Evolutionary conservation across 148 eudicot species (phyloP).

Genomic region (Agrostemma githago): DNA sequence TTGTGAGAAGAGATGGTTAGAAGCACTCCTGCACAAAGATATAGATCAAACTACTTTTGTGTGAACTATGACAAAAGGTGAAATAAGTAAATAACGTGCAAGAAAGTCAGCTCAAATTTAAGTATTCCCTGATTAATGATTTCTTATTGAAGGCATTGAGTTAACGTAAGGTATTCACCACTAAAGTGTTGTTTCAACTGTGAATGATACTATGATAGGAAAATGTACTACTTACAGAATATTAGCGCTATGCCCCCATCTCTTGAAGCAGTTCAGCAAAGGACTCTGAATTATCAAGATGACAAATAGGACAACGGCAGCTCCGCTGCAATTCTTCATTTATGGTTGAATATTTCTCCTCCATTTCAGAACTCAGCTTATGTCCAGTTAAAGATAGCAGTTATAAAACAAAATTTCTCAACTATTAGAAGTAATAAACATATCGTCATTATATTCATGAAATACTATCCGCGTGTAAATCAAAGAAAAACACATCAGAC

Average conservation of each 20-base stretch:
- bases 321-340: slow-evolving; percentile 72
- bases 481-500: neutral
- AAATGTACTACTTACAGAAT: slow-evolving; percentile 20
- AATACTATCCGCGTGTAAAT: neutral
- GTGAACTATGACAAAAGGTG: neutral
- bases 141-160: neutral
- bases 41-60: neutral
- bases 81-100: slow-evolving; percentile 12
- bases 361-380: slow-evolving; percentile 64
- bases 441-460: neutral
- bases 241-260: slow-evolving; percentile 24
- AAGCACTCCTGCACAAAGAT: neutral
- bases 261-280: slow-evolving; percentile 51
- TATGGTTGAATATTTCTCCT: slow-evolving; percentile 44
- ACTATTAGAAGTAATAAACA: neutral
- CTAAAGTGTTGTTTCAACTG: neutral
- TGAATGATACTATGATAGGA: neutral
- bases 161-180: neutral
- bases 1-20: no score
- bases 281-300: slow-evolving; percentile 50
- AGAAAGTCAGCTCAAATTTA: neutral
- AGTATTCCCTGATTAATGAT: neutral
- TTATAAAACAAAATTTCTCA: neutral
- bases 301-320: slow-evolving; percentile 63
- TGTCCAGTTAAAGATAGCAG: slow-evolving; percentile 44